phyloP scores from a whole-genome alignment of 164 flowering plant species.

The Vitis vinifera region ASM3070453v1 NC_081810.1:8464001-8464500 shows the following conservation, averaged over 20 bases:
- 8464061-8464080: too few species aligned
- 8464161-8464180: too few species aligned
- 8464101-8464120: too few species aligned
- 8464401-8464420: slow-evolving; percentile 99
- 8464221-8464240: not conserved
- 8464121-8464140: too few species aligned
- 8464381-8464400: slow-evolving; percentile 91
- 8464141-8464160: too few species aligned
- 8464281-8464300: slow-evolving; percentile 85
- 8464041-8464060: too few species aligned
- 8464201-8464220: too few species aligned
- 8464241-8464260: too few species aligned
- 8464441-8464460: not conserved
- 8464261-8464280: slow-evolving; percentile 82
- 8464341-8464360: slow-evolving; percentile 82
- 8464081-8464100: too few species aligned
- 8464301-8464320: slow-evolving; percentile 90
- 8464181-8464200: not conserved
- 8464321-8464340: slow-evolving; percentile 92
- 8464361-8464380: slow-evolving; percentile 76
- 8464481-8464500: too few species aligned
- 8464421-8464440: slow-evolving; percentile 86
- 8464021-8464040: too few species aligned
- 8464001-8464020: too few species aligned
- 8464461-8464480: not conserved